phyloP scores from a whole-genome alignment of 139 green algal genomes.

The Medakamo hakoo region DNA sequence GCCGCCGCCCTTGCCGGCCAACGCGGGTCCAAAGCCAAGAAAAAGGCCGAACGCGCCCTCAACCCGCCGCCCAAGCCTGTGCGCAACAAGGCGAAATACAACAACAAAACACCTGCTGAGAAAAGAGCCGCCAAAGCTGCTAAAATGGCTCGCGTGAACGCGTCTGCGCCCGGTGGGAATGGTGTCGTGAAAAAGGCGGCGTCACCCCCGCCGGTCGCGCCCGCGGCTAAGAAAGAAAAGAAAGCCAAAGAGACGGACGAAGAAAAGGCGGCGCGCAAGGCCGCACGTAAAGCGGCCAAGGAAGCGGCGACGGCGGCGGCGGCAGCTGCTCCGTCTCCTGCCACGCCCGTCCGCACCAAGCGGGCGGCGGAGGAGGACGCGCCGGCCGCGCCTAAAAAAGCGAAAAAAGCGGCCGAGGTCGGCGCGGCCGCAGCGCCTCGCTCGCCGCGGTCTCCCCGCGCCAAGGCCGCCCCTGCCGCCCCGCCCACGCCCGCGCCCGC shows the following conservation, averaged over 20 bases:
- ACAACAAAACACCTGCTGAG: background rate
- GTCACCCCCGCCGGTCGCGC: too few relatives aligned
- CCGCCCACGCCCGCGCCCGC: background rate
- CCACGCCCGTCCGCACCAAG: background rate
- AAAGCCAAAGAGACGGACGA: slow-evolving; percentile 13
- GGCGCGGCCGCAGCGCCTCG: too few relatives aligned
- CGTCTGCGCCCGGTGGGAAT: background rate
- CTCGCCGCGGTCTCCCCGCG: background rate
- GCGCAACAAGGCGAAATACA: slow-evolving; percentile 1
- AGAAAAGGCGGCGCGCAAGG: background rate
- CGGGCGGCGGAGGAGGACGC: slow-evolving; percentile 1
- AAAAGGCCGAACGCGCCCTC: slow-evolving; percentile 5
- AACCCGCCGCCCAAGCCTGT: background rate
- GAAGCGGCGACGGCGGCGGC: slow-evolving; percentile 1
- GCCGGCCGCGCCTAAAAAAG: slow-evolving; percentile 3
- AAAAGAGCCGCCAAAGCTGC: background rate
- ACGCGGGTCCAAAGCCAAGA: slow-evolving; percentile 1
- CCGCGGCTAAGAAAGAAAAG: slow-evolving; percentile 9
- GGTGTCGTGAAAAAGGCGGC: too few relatives aligned
- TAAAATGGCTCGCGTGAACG: background rate
- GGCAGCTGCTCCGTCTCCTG: background rate
- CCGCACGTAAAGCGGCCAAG: background rate
- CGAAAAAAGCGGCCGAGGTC: slow-evolving; percentile 3
- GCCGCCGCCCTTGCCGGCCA: background rate
- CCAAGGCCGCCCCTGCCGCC: background rate